phyloP scores from a whole-genome alignment of 1,139 yeast species.

The Blastobotrys buckinghamii region DNA sequence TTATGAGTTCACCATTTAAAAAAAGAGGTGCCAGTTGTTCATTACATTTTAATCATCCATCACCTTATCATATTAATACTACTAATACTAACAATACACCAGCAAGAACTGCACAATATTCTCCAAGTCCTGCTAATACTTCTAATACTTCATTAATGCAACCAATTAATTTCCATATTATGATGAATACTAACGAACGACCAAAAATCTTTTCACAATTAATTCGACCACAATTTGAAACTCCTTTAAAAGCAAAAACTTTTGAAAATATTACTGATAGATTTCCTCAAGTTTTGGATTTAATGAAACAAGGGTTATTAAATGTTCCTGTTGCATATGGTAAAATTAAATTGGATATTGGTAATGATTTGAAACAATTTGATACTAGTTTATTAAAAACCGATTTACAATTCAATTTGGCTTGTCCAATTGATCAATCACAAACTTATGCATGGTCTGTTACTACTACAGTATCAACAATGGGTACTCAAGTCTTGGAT shows the following conservation, averaged over 20 bases:
- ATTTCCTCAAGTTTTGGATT: slow-evolving; percentile 27
- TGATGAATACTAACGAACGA: slow-evolving; percentile 16
- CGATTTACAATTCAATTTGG: slow-evolving; percentile 25
- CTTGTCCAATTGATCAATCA: slow-evolving; percentile 8
- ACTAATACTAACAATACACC: background rate
- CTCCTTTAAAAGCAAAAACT: slow-evolving; percentile 30
- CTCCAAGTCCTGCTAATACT: background rate
- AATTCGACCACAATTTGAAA: slow-evolving; percentile 34
- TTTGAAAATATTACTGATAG: slow-evolving; percentile 26
- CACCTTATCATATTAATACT: slow-evolving; percentile 2
- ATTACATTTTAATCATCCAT: background rate
- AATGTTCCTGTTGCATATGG: slow-evolving; percentile 30
- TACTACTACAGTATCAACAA: slow-evolving; percentile 29
- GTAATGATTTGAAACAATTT: background rate
- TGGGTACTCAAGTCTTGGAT: slow-evolving; percentile 31
- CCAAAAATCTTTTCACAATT: slow-evolving; percentile 29
- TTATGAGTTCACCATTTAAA: slow-evolving; percentile 11
- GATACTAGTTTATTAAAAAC: slow-evolving; percentile 18
- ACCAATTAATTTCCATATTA: slow-evolving; percentile 23
- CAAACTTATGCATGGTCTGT: slow-evolving; percentile 27
- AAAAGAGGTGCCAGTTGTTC: background rate
- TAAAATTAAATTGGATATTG: slow-evolving; percentile 27
- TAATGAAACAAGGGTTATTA: slow-evolving; percentile 17
- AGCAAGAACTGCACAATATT: background rate
- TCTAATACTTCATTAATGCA: background rate